phyloP scores from a whole-genome alignment of 2,329 filamentous ascomycete genomes.

The Fusarium sp. region DNA sequence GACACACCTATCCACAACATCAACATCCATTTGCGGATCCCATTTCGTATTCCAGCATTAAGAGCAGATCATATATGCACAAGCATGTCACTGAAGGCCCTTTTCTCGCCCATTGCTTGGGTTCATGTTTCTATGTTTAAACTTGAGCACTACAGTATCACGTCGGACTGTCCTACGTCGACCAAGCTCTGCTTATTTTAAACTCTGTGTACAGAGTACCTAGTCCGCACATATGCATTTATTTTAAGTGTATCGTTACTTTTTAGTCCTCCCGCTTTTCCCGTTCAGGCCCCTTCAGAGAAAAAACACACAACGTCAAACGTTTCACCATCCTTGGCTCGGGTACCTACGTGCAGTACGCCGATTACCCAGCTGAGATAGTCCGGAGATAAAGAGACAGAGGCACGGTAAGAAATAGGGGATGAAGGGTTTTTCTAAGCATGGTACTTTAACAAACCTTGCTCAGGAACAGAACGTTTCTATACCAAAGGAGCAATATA shows the following conservation, averaged over 20 bases:
- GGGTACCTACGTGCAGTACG: background rate
- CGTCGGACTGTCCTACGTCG: background rate
- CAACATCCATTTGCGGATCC: slow-evolving; percentile 2
- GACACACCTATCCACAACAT: slow-evolving; percentile 11
- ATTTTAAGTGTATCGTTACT: slow-evolving; percentile 5
- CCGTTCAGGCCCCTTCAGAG: slow-evolving; percentile 24
- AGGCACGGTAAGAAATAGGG: slow-evolving; percentile 21
- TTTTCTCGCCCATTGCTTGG: background rate
- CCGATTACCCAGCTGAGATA: slow-evolving; percentile 1
- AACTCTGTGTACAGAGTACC: background rate
- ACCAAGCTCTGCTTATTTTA: background rate
- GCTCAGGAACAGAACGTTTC: slow-evolving; percentile 31
- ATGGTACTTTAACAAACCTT: slow-evolving; percentile 4
- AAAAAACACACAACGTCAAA: slow-evolving; percentile 17
- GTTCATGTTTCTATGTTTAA: slow-evolving; percentile 11
- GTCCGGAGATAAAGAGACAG: slow-evolving; percentile 17
- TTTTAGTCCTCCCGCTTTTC: slow-evolving; percentile 21
- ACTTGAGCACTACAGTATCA: background rate
- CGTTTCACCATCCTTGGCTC: slow-evolving; percentile 30
- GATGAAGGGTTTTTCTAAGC: slow-evolving; percentile 4
- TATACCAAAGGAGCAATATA: slow-evolving; percentile 30
- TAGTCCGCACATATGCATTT: background rate
- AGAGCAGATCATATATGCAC: slow-evolving; percentile 33
- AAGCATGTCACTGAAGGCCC: slow-evolving; percentile 20
- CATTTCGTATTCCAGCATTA: slow-evolving; percentile 24